These are phyloP conservation scores for Cyclocybe aegerita DNA, from an alignment of 768 basidiomycete genomes.

Conservation along the genomic window DNA sequence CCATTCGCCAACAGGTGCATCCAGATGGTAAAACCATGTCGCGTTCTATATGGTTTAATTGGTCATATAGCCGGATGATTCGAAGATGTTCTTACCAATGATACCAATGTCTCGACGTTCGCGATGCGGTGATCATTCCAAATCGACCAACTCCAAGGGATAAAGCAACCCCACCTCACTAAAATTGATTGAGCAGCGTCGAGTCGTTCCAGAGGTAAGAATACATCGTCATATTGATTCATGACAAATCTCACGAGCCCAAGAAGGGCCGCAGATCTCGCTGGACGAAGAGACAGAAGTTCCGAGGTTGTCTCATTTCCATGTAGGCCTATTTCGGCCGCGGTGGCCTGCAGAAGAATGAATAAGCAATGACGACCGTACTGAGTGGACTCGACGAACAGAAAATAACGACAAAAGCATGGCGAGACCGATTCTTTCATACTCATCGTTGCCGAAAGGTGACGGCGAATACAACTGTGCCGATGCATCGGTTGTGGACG, in stretches of 20 bases:
- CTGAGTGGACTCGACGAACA: constrained; percentile 20
- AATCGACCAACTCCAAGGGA: constrained; percentile 65
- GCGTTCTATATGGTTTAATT: constrained; percentile 37
- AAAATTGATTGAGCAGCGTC: constrained; percentile 44
- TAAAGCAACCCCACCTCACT: constrained; percentile 54
- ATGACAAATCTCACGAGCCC: constrained; percentile 43
- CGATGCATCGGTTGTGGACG: constrained; percentile 9
- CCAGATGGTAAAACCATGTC: constrained; percentile 50
- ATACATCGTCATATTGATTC: constrained; percentile 18
- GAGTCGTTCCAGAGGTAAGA: constrained; percentile 12
- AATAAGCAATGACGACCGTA: no score
- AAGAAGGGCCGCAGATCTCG: constrained; percentile 43
- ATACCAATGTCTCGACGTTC: constrained; percentile 46
- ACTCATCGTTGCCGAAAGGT: background rate
- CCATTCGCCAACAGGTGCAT: constrained; percentile 7
- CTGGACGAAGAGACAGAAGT: constrained; percentile 40
- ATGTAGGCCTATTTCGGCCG: constrained; percentile 1
- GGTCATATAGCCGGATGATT: background rate
- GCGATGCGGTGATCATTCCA: constrained; percentile 57
- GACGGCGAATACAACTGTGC: constrained; percentile 9
- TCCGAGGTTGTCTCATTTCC: background rate
- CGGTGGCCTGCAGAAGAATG: constrained; percentile 2
- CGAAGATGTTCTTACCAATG: constrained; percentile 40
- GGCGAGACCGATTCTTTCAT: constrained; percentile 28
- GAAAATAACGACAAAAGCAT: constrained; percentile 44